Evolutionary conservation across 1,284 basidiomycete species (phyloP), one percentile per base, ranked within the genome.

Genomic region (Boletus semigastroideus): DNA sequence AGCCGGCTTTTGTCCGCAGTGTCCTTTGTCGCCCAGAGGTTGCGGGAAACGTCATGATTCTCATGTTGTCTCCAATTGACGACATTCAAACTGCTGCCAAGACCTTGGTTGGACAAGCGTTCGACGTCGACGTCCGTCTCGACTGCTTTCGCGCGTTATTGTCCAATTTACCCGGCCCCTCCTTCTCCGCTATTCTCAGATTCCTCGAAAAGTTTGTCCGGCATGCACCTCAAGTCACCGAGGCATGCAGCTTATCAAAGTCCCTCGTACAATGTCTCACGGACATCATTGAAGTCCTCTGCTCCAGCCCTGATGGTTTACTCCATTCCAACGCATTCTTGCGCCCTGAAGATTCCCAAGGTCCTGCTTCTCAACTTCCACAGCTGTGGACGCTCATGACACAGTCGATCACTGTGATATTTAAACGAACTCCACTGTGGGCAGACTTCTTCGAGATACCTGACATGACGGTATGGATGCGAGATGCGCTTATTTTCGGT

Each of bases 381-480:
- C 78, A 80, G 55, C 75, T 96, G 37, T 98, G 94, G 94, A 77
- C 77, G 40, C 71, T 84, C 33, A 93, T 97, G 90, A 87, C 87
- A 11, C 78, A 79, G 48, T 82, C 90, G 5, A 80, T 95, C 42
- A 80, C 88, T 0, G 77, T 88, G 48, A 92, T 98, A 57, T 96
- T 96, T 73, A 83, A 82, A 61, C 79, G 82, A 48, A 94, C 93
- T 4, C 86, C 87, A 0, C 66, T 75, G 19, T 98, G 94, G 94
- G 83, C 95, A 0, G 71, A 75, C 11, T 87, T 79, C 64, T 92
- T 91, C 66, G 86, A 90, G 53, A 84, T 83, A 61, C 80, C 85
- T 28, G 84, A 86, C 48, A 96, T 98, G 94, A 80, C 89, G 22
- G 81, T 87, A 43, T 98, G 94, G 94, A 97, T 98, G 95, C 84